Conservation (phyloP, 257 asterid species). For the Solanum sejunctum region DNA sequence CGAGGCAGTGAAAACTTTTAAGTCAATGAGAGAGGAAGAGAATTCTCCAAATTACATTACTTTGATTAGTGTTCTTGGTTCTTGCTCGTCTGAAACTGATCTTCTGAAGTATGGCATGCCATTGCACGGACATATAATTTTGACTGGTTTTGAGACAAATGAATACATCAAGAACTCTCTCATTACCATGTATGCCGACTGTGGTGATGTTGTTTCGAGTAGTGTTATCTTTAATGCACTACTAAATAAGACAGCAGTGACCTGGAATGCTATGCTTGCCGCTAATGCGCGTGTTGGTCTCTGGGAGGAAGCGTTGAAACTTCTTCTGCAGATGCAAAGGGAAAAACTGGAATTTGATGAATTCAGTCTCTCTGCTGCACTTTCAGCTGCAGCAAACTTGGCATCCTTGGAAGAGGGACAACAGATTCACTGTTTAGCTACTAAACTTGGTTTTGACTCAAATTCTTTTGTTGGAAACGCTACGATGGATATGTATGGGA, state of each 20-base stretch:
- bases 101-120: slow-evolving; percentile 56
- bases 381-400: slow-evolving; percentile 58
- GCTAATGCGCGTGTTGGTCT: slow-evolving; percentile 59
- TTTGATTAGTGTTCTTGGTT: slow-evolving; percentile 50
- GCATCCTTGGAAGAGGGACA: slow-evolving; percentile 69
- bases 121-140: slow-evolving; percentile 44
- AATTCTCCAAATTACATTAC: slow-evolving; percentile 57
- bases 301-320: slow-evolving; percentile 74
- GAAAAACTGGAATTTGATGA: slow-evolving; percentile 56
- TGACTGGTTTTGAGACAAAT: slow-evolving; percentile 46
- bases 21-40: slow-evolving; percentile 39
- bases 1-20: slow-evolving; percentile 34
- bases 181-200: slow-evolving; percentile 73
- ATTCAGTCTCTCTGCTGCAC: slow-evolving; percentile 71
- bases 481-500: slow-evolving; percentile 83
- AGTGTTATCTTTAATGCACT: slow-evolving; percentile 35
- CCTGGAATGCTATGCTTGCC: slow-evolving; percentile 80
- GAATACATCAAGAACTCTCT: slow-evolving; percentile 68
- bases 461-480: slow-evolving; percentile 52
- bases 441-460: slow-evolving; percentile 46
- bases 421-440: slow-evolving; percentile 53
- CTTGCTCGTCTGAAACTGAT: slow-evolving; percentile 37
- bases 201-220: slow-evolving; percentile 68
- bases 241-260: slow-evolving; percentile 32
- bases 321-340: slow-evolving; percentile 68